A percentile compares a stretch with the other conserved stretches of the same genome.
Evolutionary conservation across 2,329 filamentous ascomycete genomes (phyloP).

Genomic region (Fusarium fracticaudum): DNA sequence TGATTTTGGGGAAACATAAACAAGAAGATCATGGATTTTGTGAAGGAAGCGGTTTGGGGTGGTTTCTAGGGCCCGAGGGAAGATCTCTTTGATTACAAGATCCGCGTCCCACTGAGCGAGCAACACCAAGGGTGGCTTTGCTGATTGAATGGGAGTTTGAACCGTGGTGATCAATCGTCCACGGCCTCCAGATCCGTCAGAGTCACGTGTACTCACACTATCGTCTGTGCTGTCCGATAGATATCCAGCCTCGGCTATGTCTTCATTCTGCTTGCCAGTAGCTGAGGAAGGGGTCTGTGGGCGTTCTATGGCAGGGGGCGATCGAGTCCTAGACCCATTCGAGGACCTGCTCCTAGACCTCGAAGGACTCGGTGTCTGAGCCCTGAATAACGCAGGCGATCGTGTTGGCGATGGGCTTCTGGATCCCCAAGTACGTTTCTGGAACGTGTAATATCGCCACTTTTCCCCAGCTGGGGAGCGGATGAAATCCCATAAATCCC

Average conservation of each 20-base stretch:
- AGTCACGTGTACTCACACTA: neutral
- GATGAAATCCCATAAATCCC: conserved; percentile 30
- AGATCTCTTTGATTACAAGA: conserved; percentile 21
- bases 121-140: conserved; percentile 27
- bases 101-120: conserved; percentile 31
- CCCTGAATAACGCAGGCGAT: neutral
- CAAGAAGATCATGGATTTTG: neutral
- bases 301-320: neutral
- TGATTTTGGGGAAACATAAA: neutral
- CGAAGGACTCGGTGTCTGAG: neutral
- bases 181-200: neutral
- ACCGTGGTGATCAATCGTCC: neutral
- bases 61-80: conserved; percentile 2
- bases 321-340: neutral
- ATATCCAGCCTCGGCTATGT: neutral
- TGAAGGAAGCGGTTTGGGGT: neutral
- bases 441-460: conserved; percentile 8
- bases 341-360: neutral
- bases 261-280: neutral
- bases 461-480: conserved; percentile 25
- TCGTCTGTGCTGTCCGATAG: neutral
- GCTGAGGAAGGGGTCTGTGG: too few relatives aligned
- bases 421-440: neutral
- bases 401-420: neutral
- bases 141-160: neutral